Evolutionary conservation across 192 early-diverging fungal genomes (phyloP), one percentile per base, ranked within the genome.

Genomic region (Gaertneriomyces sp.): DNA sequence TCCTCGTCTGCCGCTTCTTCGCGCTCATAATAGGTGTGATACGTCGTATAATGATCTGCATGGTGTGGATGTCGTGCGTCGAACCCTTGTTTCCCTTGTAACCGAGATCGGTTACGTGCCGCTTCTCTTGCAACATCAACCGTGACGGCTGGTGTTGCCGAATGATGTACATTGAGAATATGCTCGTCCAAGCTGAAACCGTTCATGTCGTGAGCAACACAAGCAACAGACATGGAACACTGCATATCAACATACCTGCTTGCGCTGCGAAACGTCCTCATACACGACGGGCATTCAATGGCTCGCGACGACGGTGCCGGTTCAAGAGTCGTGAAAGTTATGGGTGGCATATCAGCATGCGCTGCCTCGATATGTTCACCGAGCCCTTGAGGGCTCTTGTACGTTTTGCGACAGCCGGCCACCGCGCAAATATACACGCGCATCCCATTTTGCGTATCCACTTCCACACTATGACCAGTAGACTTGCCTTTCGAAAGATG

Each of bases 401-500:
- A 72, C 12, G 70, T 14, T 47, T 60, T 66, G 20, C 44, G 43
- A 47, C 66, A 68, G 9, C 39, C 25, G 3, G 20, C 14, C 11
- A 65, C 53, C 17, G 16, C 47, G n/a, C 61, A 63, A 17, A 63
- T 14, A 17, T 56, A 55, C 38, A 43, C 14, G 14, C 42, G 38
- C n/a, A 43, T 33, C n/a, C 47, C 59, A 44, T n/a, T 16, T 11
- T 17, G 16, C n/a, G 46, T 11, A 33, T 7, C 42, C 20, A 14
- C 68, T 11, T 41, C 59, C 40, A 62, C 60, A 44, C 16, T 46
- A 38, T 70, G 69, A 11, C 59, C 58, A 9, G 60, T 69, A 0
- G 52, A 10, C 51, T 67, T 73, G 50, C 64, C 61, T 39, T 67
- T 67, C 10, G 60, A 45, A 16, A 73, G 42, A 42, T 73, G 71